Evolutionary conservation across 2,329 filamentous ascomycete species (phyloP), one percentile per base, ranked within the genome.

Genomic region (Diaporthe destruens): DNA sequence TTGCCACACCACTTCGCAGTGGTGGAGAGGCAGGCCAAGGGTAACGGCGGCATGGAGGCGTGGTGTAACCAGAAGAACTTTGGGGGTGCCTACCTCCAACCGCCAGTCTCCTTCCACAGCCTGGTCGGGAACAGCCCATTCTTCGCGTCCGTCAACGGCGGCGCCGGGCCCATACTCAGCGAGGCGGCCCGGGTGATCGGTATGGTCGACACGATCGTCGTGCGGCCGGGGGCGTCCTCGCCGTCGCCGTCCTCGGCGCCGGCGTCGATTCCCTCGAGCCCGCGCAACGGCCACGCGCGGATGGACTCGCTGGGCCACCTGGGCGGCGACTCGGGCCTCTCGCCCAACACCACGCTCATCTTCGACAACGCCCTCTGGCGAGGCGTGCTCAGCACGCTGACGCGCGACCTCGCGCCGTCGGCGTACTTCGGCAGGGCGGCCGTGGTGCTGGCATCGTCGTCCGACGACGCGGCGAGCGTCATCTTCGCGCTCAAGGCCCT

Each of bases 311-410:
- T 74, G 20, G 72, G 70, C 36, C 66, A 70, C 32, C 55, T 61
- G 18, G 73, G 57, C 16, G 23, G 75, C 9, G 80, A 81, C 57
- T 75, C 78, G 2, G 83, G 83, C 2, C 77, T 88, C 3, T 81
- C 87, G 2, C 82, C 86, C 14, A 87, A 85, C 69, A 86, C 87
- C 0, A 84, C 84, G 6, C 88, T 96, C 53, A 84, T 95, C 20
- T 92, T 94, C 59, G 94, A 96, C 77, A 97, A 97, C 76, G 92
- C 93, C 14, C 91, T 91, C 18, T 96, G 94, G 93, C 94, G 94
- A 80, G 94, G 94, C 1, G 96, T 97, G 72, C 87, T 94, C 61
- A 92, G 93, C 68, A 95, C 94, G 0, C 85, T 97, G 72, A 96
- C 92, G 5, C 89, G 93, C 29, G 94, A 97, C 77, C 91, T 95